Base-by-base conservation (phyloP, 805 yeast species). In the Kodamaea laetipori region DNA sequence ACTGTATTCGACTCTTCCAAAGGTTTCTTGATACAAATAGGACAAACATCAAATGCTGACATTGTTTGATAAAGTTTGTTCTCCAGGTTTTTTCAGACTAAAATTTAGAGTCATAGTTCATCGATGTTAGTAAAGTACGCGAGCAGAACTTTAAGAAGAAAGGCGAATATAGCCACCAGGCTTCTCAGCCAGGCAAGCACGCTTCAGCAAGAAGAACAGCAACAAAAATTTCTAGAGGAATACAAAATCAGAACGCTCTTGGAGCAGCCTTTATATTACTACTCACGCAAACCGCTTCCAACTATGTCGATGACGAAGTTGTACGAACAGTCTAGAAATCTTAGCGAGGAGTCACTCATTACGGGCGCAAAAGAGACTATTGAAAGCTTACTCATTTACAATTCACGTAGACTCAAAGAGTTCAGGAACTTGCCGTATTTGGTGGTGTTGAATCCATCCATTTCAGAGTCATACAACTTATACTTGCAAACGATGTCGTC, bases 391-490 rank as follows among this genome's bases (percentile, higher is more conserved):
- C 59, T 85, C 16, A 74, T 80, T 0, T 74, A 78, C 52, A 81
- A 89, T 43, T 87, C 95, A 6, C 78, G 82, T 42, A 71, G 97
- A 49, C 62, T 90, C 12, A 73, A 76, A 24, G 84, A 83, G 21
- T 80, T 92, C 51, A 76, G 92, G 49, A 70, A 76, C 34, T 67
- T 92, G 43, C 97, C 97, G 0, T 92, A 89, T 60, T 76, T 90
- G 52, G 89, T 84, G 37, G 84, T 90, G 44, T 64, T 92, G 48
- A 92, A 92, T 59, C 97, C 97, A 4, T 81, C 87, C 55, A 83
- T 92, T 40, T 84, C 92, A 8, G 80, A 79, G 53, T 83, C 86
- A 16, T 88, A 89, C 67, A 74, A 79, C 53, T 65, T 83, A 37
- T 92, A 92, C 66, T 67, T 88, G 49, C 73, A 80, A 45, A 83